phyloP scores from a whole-genome alignment of 176 grass and related monocot genomes.

The Juncus effusus region DNA sequence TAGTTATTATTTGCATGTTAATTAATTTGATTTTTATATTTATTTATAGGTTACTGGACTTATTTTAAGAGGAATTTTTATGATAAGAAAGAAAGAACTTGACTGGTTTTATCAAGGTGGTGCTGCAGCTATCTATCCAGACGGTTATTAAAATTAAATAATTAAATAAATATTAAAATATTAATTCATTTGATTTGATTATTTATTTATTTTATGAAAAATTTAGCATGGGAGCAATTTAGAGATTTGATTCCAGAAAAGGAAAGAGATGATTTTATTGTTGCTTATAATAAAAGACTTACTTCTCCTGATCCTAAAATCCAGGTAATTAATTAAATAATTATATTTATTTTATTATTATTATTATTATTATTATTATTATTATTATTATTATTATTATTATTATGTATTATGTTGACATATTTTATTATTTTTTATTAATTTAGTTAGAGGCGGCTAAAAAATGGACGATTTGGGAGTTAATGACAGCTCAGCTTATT shows the following conservation, averaged over 20 bases:
- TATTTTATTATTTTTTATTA: constrained; percentile 4
- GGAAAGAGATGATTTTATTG: constrained; percentile 74
- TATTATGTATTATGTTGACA: background rate
- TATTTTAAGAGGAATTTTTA: constrained; percentile 86
- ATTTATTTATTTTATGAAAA: constrained; percentile 13
- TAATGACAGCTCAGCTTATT: constrained; percentile 96
- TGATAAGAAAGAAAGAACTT: constrained; percentile 86
- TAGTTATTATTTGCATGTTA: background rate
- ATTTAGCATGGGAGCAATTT: constrained; percentile 86
- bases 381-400: background rate
- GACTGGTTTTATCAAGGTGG: constrained; percentile 96
- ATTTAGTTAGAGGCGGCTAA: constrained; percentile 77
- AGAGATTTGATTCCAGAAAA: constrained; percentile 90
- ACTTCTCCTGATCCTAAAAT: constrained; percentile 57
- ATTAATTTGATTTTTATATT: constrained; percentile 20
- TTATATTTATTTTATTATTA: constrained; percentile 1
- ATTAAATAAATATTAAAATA: background rate
- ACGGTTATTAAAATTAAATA: constrained; percentile 36
- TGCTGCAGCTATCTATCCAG: constrained; percentile 88
- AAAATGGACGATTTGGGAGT: constrained; percentile 92
- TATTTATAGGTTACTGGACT: constrained; percentile 76
- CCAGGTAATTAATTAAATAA: constrained; percentile 42
- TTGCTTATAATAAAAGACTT: constrained; percentile 73
- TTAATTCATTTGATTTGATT: constrained; percentile 3
- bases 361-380: background rate